A percentile compares a stretch with the other conserved stretches of the same genome.
Conservation (phyloP, 1,284 basidiomycete species). For the Amylostereum chailletii region DNA sequence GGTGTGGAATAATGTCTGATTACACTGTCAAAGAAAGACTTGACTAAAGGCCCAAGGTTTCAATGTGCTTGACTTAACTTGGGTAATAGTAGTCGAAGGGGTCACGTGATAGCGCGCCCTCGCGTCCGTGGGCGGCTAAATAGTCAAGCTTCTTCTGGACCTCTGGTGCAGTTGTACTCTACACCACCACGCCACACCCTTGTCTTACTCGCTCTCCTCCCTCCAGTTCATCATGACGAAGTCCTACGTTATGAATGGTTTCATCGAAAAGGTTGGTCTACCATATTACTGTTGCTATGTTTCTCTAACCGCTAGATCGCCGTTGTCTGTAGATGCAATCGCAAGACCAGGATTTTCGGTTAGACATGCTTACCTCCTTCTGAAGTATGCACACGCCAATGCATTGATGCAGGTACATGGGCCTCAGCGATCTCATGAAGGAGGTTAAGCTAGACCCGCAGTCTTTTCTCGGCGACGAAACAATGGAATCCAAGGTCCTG, state of each 20-base stretch:
- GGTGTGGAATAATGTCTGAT: no score
- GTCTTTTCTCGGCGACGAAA: slow-evolving; percentile 73
- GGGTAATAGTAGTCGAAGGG: no score
- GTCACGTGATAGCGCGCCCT: no score
- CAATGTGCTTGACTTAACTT: no score
- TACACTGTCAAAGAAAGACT: no score
- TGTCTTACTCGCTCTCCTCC: slow-evolving; percentile 1
- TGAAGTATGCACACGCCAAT: background rate
- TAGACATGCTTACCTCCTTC: slow-evolving; percentile 21
- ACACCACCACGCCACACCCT: background rate
- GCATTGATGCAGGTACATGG: slow-evolving; percentile 70
- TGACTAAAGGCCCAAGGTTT: no score
- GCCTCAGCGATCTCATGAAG: slow-evolving; percentile 83
- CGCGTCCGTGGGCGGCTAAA: no score
- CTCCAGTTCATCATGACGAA: slow-evolving; percentile 57
- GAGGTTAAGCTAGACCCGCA: slow-evolving; percentile 72
- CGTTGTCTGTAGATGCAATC: slow-evolving; percentile 61
- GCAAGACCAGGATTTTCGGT: slow-evolving; percentile 78
- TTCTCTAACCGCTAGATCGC: background rate
- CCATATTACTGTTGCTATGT: background rate
- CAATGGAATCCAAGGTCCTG: slow-evolving; percentile 73
- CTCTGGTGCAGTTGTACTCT: no score
- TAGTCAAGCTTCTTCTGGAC: no score
- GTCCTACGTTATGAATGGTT: slow-evolving; percentile 70
- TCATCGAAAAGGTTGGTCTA: slow-evolving; percentile 61